phyloP scores from a whole-genome alignment of 2,329 filamentous ascomycete species.

The Trichoderma breve region DNA sequence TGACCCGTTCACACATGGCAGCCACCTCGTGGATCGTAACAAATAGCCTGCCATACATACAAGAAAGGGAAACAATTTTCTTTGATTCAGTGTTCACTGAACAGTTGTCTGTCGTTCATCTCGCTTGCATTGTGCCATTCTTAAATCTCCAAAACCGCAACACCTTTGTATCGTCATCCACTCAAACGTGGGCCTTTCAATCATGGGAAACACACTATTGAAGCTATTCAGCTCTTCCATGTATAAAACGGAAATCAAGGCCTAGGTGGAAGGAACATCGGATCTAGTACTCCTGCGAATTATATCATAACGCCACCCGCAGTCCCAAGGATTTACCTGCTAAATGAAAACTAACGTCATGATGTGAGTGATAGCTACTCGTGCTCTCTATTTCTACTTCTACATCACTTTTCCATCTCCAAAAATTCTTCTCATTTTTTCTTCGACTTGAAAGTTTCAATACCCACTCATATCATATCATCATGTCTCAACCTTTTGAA shows the following conservation, averaged over 20 bases:
- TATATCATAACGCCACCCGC: neutral
- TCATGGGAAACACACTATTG: neutral
- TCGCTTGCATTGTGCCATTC: neutral
- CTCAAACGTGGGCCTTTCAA: neutral
- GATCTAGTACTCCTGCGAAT: neutral
- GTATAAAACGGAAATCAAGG: neutral
- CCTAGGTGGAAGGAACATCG: slow-evolving; percentile 1
- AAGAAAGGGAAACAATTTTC: neutral
- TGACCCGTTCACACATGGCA: neutral
- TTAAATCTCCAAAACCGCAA: neutral
- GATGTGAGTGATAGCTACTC: slow-evolving; percentile 19
- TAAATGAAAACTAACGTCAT: neutral
- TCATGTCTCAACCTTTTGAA: slow-evolving; percentile 12
- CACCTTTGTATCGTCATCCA: neutral
- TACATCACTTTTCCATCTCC: neutral
- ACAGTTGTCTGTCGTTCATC: neutral
- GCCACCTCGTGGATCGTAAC: neutral
- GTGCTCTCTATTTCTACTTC: neutral
- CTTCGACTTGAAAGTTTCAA: neutral
- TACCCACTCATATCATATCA: neutral
- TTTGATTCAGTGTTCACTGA: neutral
- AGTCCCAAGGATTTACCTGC: neutral
- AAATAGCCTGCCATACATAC: neutral
- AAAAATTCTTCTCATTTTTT: neutral
- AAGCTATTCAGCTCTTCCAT: neutral